Percentiles rank a stretch among this genome's conserved stretches.
Conservation (phyloP, 2,329 filamentous ascomycete species). For the Hawksworthiomyces lignivorus region DNA sequence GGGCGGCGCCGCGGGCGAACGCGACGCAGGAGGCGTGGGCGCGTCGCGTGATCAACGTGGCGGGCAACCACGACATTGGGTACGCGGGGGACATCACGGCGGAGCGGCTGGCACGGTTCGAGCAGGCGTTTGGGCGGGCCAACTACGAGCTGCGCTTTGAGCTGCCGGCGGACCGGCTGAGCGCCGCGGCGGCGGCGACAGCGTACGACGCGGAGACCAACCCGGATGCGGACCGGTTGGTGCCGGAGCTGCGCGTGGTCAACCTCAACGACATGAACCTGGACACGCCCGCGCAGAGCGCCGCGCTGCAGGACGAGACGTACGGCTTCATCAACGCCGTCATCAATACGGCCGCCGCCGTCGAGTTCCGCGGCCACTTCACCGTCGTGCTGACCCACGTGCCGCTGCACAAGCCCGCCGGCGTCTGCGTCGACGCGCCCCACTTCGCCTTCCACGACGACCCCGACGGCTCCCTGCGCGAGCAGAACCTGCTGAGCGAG, state of each 20-base stretch:
- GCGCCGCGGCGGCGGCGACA: conserved; percentile 29
- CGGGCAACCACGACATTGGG: conserved; percentile 92
- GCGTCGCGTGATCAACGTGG: conserved; percentile 77
- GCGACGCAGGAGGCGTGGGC: conserved; percentile 54
- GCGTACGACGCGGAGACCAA: conserved; percentile 35
- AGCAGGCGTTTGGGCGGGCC: conserved; percentile 73
- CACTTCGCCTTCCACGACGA: conserved; percentile 70
- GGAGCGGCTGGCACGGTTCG: conserved; percentile 72
- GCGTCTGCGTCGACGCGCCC: conserved; percentile 76
- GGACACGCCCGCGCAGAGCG: conserved; percentile 67
- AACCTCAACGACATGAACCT: conserved; percentile 91
- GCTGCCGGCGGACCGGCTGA: conserved; percentile 38
- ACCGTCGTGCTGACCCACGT: conserved; percentile 89
- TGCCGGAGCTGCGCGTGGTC: conserved; percentile 70
- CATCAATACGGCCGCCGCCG: conserved; percentile 54
- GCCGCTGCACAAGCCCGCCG: conserved; percentile 74
- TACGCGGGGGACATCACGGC: conserved; percentile 85
- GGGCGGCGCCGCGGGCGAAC: conserved; percentile 23
- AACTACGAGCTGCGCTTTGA: conserved; percentile 84
- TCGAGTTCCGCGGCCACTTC: conserved; percentile 56
- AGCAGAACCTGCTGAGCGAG: conserved; percentile 83
- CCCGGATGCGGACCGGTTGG: conserved; percentile 37
- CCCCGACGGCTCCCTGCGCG: conserved; percentile 65
- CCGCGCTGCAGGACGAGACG: conserved; percentile 63
- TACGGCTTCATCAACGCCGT: conserved; percentile 69